Percentiles rank a stretch among this genome's conserved stretches.
phyloP scores from a whole-genome alignment of 2,329 filamentous ascomycete species.

The Bipolaris sorokiniana region DNA sequence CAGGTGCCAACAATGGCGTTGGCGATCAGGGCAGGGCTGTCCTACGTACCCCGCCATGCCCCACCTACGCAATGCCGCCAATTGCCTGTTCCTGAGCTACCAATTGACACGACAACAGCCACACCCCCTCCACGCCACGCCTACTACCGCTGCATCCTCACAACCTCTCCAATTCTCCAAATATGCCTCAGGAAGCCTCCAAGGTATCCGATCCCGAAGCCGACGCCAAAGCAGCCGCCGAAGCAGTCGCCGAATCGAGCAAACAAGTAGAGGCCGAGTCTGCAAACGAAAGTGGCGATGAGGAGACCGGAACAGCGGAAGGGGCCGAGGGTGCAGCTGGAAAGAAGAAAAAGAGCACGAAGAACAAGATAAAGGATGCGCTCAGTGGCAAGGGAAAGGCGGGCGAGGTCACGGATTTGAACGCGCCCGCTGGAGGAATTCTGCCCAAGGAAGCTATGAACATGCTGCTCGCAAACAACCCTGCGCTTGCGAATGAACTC shows the following conservation, averaged over 20 bases:
- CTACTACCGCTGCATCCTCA: constrained; percentile 21
- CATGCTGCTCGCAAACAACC: constrained; percentile 47
- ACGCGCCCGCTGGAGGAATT: constrained; percentile 39
- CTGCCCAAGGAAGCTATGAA: constrained; percentile 48
- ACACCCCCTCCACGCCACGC: constrained; percentile 27
- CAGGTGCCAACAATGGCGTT: background rate
- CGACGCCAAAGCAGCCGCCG: constrained; percentile 57
- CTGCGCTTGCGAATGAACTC: constrained; percentile 48
- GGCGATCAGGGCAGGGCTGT: constrained; percentile 3
- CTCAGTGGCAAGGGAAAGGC: constrained; percentile 45
- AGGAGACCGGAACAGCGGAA: constrained; percentile 48
- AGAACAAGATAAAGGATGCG: constrained; percentile 63
- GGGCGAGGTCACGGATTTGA: constrained; percentile 30
- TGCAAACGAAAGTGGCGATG: constrained; percentile 41
- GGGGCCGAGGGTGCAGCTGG: constrained; percentile 49
- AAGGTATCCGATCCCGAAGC: constrained; percentile 64
- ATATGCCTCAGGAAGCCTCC: constrained; percentile 60
- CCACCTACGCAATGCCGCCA: constrained; percentile 15
- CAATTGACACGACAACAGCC: constrained; percentile 11
- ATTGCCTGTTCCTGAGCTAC: constrained; percentile 18
- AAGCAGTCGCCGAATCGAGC: constrained; percentile 47
- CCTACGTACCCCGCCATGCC: constrained; percentile 13
- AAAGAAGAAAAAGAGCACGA: constrained; percentile 72
- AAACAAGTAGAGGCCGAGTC: constrained; percentile 36
- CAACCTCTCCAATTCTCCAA: constrained; percentile 1